Conservation (phyloP, 805 yeast genomes). For the Kazachstania bromeliacearum region DNA sequence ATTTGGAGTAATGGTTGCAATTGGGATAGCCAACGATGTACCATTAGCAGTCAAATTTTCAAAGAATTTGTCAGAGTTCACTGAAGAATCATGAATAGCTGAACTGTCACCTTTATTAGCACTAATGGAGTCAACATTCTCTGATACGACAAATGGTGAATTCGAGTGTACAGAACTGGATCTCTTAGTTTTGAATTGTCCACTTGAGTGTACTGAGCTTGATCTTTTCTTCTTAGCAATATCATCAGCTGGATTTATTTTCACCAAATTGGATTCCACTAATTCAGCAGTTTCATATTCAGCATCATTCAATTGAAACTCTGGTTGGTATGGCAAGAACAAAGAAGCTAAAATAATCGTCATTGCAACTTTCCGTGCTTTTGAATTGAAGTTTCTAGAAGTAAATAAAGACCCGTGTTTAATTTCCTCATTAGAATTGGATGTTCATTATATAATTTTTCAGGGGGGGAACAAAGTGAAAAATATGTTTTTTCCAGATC, state of each 20-base stretch:
- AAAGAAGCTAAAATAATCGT: conserved; percentile 62
- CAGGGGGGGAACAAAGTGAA: not conserved
- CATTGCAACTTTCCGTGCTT: no score
- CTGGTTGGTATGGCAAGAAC: conserved; percentile 72
- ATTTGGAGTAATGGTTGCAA: conserved; percentile 9
- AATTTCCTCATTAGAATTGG: no score
- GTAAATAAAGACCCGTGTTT: no score
- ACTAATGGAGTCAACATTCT: not conserved
- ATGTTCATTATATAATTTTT: no score
- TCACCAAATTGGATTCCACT: conserved; percentile 21
- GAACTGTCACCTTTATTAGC: conserved; percentile 8
- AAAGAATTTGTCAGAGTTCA: conserved; percentile 28
- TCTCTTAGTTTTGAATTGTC: conserved; percentile 1
- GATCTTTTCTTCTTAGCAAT: conserved; percentile 13
- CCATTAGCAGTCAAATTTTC: conserved; percentile 31
- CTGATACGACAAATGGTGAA: conserved; percentile 12
- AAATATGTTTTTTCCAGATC: no score
- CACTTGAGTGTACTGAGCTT: conserved; percentile 18
- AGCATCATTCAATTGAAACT: conserved; percentile 32
- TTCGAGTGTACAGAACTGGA: conserved; percentile 6
- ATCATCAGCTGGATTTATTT: conserved; percentile 12
- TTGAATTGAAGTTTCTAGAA: no score
- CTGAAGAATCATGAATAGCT: not conserved
- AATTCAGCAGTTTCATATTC: conserved; percentile 28
- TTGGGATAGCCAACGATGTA: not conserved